Percentiles rank a stretch among this genome's conserved stretches.
Evolutionary conservation across 164 flowering plant genomes (phyloP).

Genomic region (Malania oleifera): DNA sequence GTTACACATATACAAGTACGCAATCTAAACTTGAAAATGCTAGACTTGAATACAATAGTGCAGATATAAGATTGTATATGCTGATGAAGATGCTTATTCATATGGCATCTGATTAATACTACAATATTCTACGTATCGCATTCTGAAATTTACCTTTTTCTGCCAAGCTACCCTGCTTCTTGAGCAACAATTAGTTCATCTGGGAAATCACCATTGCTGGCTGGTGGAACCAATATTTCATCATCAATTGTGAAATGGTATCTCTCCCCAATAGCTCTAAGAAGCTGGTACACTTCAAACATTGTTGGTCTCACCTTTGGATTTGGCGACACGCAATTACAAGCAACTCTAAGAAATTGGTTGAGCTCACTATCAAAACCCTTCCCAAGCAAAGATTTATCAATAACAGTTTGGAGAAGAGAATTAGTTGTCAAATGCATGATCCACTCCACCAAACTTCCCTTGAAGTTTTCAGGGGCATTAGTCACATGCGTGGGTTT

Average conservation of each 20-base stretch:
- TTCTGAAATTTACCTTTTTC: too few relatives aligned
- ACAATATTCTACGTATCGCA: too few relatives aligned
- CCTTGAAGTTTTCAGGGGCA: conserved; percentile 59
- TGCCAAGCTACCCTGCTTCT: conserved; percentile 22
- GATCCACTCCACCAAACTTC: conserved; percentile 62
- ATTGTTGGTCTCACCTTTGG: conserved; percentile 68
- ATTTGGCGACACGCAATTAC: conserved; percentile 41
- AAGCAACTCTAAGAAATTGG: conserved; percentile 56
- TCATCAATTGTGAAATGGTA: conserved; percentile 53
- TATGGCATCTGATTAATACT: too few relatives aligned
- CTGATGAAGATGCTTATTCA: too few relatives aligned
- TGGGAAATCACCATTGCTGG: conserved; percentile 23
- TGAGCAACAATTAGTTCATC: conserved; percentile 57
- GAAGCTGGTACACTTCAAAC: conserved; percentile 66
- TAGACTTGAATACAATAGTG: too few relatives aligned
- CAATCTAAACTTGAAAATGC: too few relatives aligned
- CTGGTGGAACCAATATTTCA: conserved; percentile 38
- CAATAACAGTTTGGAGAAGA: conserved; percentile 43
- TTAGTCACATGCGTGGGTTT: conserved; percentile 39
- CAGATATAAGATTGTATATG: too few relatives aligned
- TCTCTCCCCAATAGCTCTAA: conserved; percentile 56
- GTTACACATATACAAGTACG: too few relatives aligned
- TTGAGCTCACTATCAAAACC: conserved; percentile 48
- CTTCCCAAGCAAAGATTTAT: conserved; percentile 36
- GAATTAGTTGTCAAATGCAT: conserved; percentile 28